Evolutionary conservation across 345 rosid species (phyloP).

Genomic region (Orychophragmus violaceus): DNA sequence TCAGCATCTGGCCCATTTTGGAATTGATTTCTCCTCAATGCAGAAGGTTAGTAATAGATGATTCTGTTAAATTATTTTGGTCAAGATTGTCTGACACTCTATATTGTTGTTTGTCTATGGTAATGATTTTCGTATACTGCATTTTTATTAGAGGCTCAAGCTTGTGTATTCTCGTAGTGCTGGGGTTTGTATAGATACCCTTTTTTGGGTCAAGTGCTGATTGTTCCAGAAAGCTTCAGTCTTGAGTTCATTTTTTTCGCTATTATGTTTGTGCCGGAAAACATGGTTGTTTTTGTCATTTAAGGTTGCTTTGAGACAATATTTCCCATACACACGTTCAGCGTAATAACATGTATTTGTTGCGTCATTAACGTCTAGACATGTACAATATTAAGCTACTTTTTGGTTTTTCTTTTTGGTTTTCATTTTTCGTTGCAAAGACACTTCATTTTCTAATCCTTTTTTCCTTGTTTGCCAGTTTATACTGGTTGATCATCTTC

Average conservation of each 20-base stretch:
- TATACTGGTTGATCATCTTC: background rate
- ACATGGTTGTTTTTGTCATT: background rate
- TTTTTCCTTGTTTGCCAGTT: constrained; percentile 1
- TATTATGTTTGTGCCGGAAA: background rate
- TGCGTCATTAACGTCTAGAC: background rate
- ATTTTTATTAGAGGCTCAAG: background rate
- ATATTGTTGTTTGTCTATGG: constrained; percentile 7
- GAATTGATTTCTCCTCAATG: constrained; percentile 91
- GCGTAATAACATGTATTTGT: background rate
- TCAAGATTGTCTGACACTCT: background rate
- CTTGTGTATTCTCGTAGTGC: background rate
- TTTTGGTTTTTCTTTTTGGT: background rate
- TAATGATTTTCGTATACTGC: background rate
- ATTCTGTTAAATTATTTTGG: background rate
- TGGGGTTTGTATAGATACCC: background rate
- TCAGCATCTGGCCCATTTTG: constrained; percentile 89
- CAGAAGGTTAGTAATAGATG: constrained; percentile 60
- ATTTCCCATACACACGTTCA: background rate
- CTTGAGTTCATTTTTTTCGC: background rate
- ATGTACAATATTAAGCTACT: background rate
- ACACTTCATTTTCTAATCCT: background rate
- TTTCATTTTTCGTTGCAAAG: background rate
- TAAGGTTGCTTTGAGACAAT: background rate
- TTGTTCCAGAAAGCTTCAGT: background rate
- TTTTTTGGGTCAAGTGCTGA: background rate